Evolutionary conservation across 192 early-diverging fungal genomes (phyloP).

Genomic region (Rhizophlyctis rosea): DNA sequence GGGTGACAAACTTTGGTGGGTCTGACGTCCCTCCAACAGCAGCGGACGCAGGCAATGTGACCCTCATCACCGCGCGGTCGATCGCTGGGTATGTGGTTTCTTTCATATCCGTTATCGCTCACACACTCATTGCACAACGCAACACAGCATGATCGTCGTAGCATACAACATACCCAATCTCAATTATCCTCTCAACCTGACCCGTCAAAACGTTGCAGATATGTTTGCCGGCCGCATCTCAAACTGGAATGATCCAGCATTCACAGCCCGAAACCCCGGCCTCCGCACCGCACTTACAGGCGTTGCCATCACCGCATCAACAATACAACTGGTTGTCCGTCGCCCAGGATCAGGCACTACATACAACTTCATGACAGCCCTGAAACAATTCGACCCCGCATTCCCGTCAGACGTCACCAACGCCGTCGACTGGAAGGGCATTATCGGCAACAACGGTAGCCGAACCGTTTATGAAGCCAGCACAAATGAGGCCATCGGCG

Average conservation of each 20-base stretch:
- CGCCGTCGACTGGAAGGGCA: not conserved
- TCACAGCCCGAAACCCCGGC: conserved; percentile 2
- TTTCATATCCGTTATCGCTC: not conserved
- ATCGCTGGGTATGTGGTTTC: not conserved
- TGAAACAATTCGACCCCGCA: conserved; percentile 9
- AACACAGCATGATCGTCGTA: conserved; percentile 20
- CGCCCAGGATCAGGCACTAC: conserved; percentile 15
- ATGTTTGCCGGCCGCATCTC: conserved; percentile 16
- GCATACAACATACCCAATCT: conserved; percentile 17
- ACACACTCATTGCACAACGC: not conserved
- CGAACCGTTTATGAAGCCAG: conserved; percentile 10
- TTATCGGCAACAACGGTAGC: not conserved
- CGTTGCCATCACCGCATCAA: no score
- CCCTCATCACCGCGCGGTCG: not conserved
- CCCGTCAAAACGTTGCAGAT: conserved; percentile 10
- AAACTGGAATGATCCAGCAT: conserved; percentile 15
- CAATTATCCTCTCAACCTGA: conserved; percentile 2
- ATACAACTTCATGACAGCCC: conserved; percentile 10
- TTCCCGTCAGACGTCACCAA: conserved; percentile 3
- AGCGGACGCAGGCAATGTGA: not conserved
- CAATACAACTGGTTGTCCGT: conserved; percentile 16
- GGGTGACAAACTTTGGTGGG: not conserved
- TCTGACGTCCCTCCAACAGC: not conserved
- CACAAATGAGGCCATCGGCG: conserved; percentile 15
- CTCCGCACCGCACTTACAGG: conserved; percentile 2